Evolutionary conservation across 305 asterid genomes (phyloP), one percentile per base, ranked within the genome.

Genomic region (Solanum chacoense): DNA sequence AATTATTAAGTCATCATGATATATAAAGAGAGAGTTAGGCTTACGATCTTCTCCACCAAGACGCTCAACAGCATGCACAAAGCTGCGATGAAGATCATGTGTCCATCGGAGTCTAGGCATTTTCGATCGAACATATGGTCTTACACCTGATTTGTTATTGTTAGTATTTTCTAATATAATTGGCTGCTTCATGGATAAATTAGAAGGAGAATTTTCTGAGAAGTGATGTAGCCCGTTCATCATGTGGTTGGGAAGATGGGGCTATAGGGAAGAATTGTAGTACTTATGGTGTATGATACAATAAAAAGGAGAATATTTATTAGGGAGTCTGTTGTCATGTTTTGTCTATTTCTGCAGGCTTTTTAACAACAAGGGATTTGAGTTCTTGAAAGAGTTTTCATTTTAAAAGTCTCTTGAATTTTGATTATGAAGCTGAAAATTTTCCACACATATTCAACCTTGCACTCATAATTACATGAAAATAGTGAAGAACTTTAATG

Each of bases 21-120:
- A 55, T 18, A 32, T 35, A 14, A 14, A 26, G 18, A 40, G 59
- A 37, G 32, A 38, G 4, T 3, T 8, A 40, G 36, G 20, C 89
- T 92, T 92, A 96, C 98, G 91, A 8, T 95, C 97, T 91, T 93
- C 96, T 87, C 97, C 98, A 20, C 98, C 98, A 1, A 95, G 96
- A 11, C 92, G 91, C 4, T 96, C 90, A 10, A 95, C 97, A n/a
- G 97, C 97, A 87, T 90, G 89, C 91, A 96, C 91, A 50, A 96
- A 96, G 87, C 94, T 86, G 35, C 87, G 94, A 40, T 96, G 98
- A 84, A 96, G 98, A 78, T 94, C 95, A 3, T 88, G 88, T 0
- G 98, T 95, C 98, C 98, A 95, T 89, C 92, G 88, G 35, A 95
- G 90, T 8, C 98, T 92, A 3, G 98, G 98, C 88, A 88, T 74